Percentiles rank a stretch among this genome's conserved stretches.
Evolutionary conservation across 169 alveolate genomes (phyloP).

Genomic region (Cryptosporidium parvum): DNA sequence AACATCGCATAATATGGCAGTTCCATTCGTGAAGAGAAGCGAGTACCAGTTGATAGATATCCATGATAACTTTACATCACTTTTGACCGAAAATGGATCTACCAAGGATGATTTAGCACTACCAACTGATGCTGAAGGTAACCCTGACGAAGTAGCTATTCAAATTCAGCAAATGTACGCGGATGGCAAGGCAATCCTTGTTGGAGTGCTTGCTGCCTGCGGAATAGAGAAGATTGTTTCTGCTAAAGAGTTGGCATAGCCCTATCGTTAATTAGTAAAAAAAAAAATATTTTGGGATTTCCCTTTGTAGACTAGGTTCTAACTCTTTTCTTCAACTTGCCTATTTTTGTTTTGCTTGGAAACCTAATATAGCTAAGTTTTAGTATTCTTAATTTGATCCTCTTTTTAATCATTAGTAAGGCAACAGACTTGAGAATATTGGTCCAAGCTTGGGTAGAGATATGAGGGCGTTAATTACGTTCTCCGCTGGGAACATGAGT

Average conservation of each 20-base stretch:
- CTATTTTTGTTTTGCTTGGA: not conserved
- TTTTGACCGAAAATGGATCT: constrained; percentile 94
- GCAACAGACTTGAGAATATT: constrained; percentile 29
- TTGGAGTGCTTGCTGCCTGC: constrained; percentile 91
- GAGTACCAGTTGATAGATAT: constrained; percentile 93
- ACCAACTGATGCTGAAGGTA: constrained; percentile 94
- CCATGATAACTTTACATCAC: constrained; percentile 92
- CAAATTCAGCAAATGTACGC: constrained; percentile 87
- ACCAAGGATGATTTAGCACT: constrained; percentile 95
- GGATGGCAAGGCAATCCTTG: constrained; percentile 89
- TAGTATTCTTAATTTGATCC: not conserved
- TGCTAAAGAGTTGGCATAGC: constrained; percentile 83
- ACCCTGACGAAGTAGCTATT: constrained; percentile 90
- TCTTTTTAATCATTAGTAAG: not conserved
- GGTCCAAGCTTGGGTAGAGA: constrained; percentile 41
- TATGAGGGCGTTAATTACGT: constrained; percentile 18
- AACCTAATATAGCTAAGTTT: not conserved
- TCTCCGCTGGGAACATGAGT: constrained; percentile 48
- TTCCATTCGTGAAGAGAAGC: constrained; percentile 93
- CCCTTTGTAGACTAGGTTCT: not conserved
- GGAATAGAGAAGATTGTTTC: constrained; percentile 91
- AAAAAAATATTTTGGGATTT: not conserved
- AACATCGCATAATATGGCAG: constrained; percentile 97
- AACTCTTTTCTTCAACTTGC: not conserved
- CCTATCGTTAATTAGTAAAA: not conserved